phyloP scores from a whole-genome alignment of 257 asterid species.

The Avicennia marina region DNA sequence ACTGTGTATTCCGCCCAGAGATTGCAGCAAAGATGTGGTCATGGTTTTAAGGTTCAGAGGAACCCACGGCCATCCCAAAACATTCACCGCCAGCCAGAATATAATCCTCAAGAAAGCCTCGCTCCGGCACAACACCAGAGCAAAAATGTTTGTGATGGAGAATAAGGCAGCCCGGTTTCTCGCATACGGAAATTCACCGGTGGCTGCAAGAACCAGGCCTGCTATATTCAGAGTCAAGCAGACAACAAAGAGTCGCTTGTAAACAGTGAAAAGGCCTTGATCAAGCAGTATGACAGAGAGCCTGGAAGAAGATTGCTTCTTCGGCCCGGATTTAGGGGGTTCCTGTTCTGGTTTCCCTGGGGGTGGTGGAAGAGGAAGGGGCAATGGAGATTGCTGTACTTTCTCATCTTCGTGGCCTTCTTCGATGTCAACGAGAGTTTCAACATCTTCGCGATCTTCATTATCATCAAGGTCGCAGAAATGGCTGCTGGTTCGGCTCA shows the following conservation, averaged over 20 bases:
- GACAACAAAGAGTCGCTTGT: slow-evolving; percentile 50
- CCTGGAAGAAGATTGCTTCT: slow-evolving; percentile 23
- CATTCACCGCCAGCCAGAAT: slow-evolving; percentile 59
- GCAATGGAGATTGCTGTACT: background rate
- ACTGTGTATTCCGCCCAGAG: slow-evolving; percentile 71
- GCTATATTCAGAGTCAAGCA: slow-evolving; percentile 42
- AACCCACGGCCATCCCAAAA: slow-evolving; percentile 48
- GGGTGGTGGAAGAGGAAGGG: background rate
- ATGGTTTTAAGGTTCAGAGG: slow-evolving; percentile 46
- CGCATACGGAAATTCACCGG: slow-evolving; percentile 46
- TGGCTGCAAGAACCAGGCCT: slow-evolving; percentile 45
- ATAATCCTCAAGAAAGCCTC: slow-evolving; percentile 51
- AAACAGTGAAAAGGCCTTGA: slow-evolving; percentile 73
- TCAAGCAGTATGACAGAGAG: slow-evolving; percentile 65
- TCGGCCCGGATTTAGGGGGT: no score
- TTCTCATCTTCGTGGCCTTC: slow-evolving; percentile 30
- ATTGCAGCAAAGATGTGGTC: slow-evolving; percentile 52
- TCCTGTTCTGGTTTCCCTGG: slow-evolving; percentile 19
- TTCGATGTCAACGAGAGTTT: slow-evolving; percentile 35
- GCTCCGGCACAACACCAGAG: slow-evolving; percentile 57
- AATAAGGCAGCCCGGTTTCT: slow-evolving; percentile 38
- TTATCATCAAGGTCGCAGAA: slow-evolving; percentile 50
- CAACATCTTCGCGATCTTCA: slow-evolving; percentile 3
- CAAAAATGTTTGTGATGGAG: slow-evolving; percentile 53
- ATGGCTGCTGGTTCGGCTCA: slow-evolving; percentile 63